Conservation (phyloP, 1,284 basidiomycete genomes). For the Ceratobasidium sp. region DNA sequence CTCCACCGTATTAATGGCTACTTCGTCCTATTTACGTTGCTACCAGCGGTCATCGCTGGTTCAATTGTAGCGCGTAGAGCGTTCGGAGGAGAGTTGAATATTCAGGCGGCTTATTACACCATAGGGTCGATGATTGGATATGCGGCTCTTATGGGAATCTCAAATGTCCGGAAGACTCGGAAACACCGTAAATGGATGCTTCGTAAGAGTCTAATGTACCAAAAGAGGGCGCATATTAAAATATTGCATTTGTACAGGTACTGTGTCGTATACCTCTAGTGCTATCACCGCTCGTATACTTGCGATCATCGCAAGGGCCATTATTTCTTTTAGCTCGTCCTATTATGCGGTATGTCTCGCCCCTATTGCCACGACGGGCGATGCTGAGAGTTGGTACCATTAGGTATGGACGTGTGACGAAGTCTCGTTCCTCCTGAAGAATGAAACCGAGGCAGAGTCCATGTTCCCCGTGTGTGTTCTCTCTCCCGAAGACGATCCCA, state of each 20-base stretch:
- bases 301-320: constrained; percentile 23
- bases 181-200: constrained; percentile 49
- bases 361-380: not conserved
- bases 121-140: constrained; percentile 41
- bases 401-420: constrained; percentile 48
- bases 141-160: constrained; percentile 43
- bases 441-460: not conserved
- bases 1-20: constrained; percentile 49
- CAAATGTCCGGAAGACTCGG: constrained; percentile 40
- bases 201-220: constrained; percentile 29
- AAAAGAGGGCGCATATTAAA: not conserved
- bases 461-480: constrained; percentile 32
- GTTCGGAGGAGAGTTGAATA: constrained; percentile 44
- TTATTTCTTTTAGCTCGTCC: constrained; percentile 29
- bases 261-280: constrained; percentile 35
- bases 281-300: constrained; percentile 46
- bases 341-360: constrained; percentile 45
- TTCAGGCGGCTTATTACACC: constrained; percentile 43
- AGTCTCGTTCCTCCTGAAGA: constrained; percentile 36
- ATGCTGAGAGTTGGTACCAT: not conserved
- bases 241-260: constrained; percentile 19
- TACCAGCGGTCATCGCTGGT: constrained; percentile 42
- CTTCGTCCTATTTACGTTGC: constrained; percentile 30
- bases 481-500: constrained; percentile 12
- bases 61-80: constrained; percentile 45